phyloP scores from a whole-genome alignment of 2,329 filamentous ascomycete species.

The Ampelomyces quisqualis region DNA sequence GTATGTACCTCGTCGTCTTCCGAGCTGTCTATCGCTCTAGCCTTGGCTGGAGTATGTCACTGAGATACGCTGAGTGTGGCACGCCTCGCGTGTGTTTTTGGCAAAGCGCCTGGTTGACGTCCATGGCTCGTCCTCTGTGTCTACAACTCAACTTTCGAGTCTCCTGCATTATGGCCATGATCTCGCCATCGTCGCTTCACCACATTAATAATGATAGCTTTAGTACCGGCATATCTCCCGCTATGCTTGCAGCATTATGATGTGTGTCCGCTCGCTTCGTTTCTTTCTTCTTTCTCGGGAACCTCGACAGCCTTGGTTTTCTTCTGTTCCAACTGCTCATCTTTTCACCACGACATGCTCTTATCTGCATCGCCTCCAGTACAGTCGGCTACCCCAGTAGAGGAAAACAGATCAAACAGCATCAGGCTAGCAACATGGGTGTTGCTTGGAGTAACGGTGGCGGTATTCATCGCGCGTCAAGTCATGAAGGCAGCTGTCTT shows the following conservation, averaged over 20 bases:
- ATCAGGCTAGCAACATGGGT: constrained; percentile 32
- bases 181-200: constrained; percentile 5
- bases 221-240: not conserved
- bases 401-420: constrained; percentile 19
- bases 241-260: constrained; percentile 10
- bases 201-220: constrained; percentile 1
- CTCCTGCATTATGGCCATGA: constrained; percentile 1
- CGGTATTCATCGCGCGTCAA: constrained; percentile 29
- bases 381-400: constrained; percentile 7
- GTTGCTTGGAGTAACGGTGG: constrained; percentile 21
- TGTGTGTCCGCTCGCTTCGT: constrained; percentile 3
- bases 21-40: constrained; percentile 14
- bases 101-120: not conserved
- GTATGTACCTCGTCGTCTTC: constrained; percentile 6
- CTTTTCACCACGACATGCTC: constrained; percentile 20
- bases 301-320: no score
- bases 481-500: constrained; percentile 29
- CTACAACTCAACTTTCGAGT: no score
- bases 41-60: constrained; percentile 24
- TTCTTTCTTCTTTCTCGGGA: no score
- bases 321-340: constrained; percentile 14
- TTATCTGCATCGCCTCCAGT: constrained; percentile 12
- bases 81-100: constrained; percentile 11
- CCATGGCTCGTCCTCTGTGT: not conserved
- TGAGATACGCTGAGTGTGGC: constrained; percentile 12